Evolutionary conservation across 371 early-diverging fungal species (phyloP).

Genomic region (Mortierella sp.): DNA sequence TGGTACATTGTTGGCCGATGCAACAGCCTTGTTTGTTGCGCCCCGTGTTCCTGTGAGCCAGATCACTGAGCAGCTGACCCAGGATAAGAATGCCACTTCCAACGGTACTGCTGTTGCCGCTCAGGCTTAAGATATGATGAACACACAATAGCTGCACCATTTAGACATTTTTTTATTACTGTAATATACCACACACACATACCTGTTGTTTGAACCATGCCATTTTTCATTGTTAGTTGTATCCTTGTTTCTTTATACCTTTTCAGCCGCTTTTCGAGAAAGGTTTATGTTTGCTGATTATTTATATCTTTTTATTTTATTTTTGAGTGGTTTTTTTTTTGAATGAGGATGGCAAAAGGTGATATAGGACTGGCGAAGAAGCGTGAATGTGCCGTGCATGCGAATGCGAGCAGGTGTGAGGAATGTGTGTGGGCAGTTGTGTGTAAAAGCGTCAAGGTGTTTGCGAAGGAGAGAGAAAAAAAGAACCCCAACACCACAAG

Average conservation of each 20-base stretch:
- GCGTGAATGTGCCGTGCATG: too few species aligned
- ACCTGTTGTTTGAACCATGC: not conserved
- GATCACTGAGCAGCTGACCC: conserved; percentile 36
- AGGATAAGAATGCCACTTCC: conserved; percentile 5
- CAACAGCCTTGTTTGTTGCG: conserved; percentile 67
- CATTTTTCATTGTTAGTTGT: not conserved
- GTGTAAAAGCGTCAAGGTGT: not conserved
- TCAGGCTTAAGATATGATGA: not conserved
- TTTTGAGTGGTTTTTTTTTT: not conserved
- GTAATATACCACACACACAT: not conserved
- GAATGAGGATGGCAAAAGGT: not conserved
- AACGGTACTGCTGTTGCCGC: not conserved
- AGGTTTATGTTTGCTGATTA: not conserved
- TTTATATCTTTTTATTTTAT: conserved; percentile 1
- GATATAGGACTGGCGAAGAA: not conserved
- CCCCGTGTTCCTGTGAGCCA: conserved; percentile 56
- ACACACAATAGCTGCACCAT: too few species aligned
- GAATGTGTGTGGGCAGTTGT: not conserved
- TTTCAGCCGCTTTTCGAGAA: not conserved
- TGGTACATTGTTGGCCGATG: conserved; percentile 66
- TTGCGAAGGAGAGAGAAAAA: not conserved
- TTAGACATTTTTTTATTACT: not conserved
- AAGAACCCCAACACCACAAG: not conserved
- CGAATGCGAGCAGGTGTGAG: too few species aligned
- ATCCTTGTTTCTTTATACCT: not conserved